These are phyloP conservation scores for Circinella umbellata DNA, from an alignment of 371 early-diverging fungal genomes.

Conservation along the genomic window DNA sequence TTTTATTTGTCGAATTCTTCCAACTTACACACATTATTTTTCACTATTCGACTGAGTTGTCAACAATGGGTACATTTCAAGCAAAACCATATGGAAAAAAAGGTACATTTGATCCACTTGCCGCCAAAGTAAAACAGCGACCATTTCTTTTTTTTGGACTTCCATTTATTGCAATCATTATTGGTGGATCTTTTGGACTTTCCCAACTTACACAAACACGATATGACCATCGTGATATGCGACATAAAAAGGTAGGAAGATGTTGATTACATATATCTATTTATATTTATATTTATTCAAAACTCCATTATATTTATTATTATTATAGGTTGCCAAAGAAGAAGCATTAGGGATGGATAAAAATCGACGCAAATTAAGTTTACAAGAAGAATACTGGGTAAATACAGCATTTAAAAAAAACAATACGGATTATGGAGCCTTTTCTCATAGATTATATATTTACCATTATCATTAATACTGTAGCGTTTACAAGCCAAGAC, in stretches of 20 bases:
- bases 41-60: not conserved
- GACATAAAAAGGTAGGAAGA: constrained; percentile 31
- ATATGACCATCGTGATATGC: constrained; percentile 64
- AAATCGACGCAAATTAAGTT: constrained; percentile 57
- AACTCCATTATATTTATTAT: not conserved
- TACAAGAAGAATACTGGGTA: constrained; percentile 74
- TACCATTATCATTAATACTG: not conserved
- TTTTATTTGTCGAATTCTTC: too few species aligned
- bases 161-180: constrained; percentile 63
- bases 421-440: not conserved
- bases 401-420: not conserved
- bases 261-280: not conserved
- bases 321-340: constrained; percentile 60
- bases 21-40: not conserved
- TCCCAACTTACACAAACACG: constrained; percentile 64
- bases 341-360: constrained; percentile 66
- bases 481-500: constrained; percentile 57
- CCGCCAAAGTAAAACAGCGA: constrained; percentile 39
- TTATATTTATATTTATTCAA: not conserved
- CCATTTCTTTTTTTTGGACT: constrained; percentile 69
- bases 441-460: not conserved
- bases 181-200: constrained; percentile 64
- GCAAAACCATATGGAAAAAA: constrained; percentile 43
- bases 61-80: constrained; percentile 49
- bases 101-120: constrained; percentile 34